Evolutionary conservation across 805 yeast species (phyloP), one percentile per base, ranked within the genome.

Genomic region (Saccharomycopsis fibuligera): DNA sequence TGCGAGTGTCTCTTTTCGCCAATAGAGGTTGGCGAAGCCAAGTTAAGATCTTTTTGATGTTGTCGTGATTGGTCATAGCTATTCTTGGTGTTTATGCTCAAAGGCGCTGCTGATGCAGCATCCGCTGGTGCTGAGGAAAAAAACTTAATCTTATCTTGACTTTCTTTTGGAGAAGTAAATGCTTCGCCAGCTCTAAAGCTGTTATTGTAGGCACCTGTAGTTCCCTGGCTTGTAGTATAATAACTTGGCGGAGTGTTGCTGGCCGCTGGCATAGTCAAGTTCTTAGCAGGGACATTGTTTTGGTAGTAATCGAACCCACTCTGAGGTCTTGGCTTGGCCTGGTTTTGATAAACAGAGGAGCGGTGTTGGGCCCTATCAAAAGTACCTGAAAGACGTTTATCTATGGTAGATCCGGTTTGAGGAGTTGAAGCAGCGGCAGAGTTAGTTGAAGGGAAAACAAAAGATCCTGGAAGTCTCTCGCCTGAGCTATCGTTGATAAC

Each of bases 111-210:
- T n/a, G n/a, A n/a, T n/a, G n/a, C n/a, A 22, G 38, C 10, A 21
- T 38, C 44, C 12, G 31, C 8, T 27, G 31, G 31, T 27, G 31
- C 12, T 8, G 31, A 27, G 19, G 33, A 24, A 36, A 49, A 39
- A 17, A 41, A 35, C 17, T 33, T 45, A 21, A 40, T 27, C 24
- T 33, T 31, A 19, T 21, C 37, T 9, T 52, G 5, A 25, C 29
- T 16, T 6, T 47, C 48, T 25, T 38, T 38, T 14, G 51, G 40
- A 6, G 48, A 36, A 6, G 17, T 52, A 29, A 42, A 35, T 3
- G 55, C 31, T 22, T 51, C 54, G 3, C 54, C 54, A 16, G 54
- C 55, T 3, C 17, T 25, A 22, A 27, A 39, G 30, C 55, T 49
- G 27, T 46, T 48, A 23, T 29, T 46, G 38, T 52, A 52, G 10